These are phyloP conservation scores for Platanus orientalis DNA, from an alignment of 164 flowering plant genomes.

Conservation along the genomic window DNA sequence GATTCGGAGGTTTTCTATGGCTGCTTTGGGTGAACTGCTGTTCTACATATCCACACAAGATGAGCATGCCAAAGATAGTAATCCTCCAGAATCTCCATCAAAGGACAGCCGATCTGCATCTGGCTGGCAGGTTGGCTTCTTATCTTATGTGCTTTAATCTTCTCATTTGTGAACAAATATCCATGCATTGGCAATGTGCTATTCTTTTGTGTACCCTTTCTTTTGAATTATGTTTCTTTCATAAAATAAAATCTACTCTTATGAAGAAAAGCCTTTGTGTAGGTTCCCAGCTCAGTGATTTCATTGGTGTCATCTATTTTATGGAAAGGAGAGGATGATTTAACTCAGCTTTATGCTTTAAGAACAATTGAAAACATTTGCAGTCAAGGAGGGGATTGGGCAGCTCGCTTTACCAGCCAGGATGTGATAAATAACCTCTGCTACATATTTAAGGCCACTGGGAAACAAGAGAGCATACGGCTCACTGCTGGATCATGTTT, in stretches of 20 bases:
- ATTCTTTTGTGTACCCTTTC: not conserved
- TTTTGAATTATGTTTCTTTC: not conserved
- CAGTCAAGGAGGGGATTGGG: constrained; percentile 94
- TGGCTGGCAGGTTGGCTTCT: constrained; percentile 87
- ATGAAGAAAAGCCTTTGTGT: constrained; percentile 6
- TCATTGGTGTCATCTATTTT: constrained; percentile 75
- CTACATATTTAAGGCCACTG: constrained; percentile 74
- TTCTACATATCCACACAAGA: constrained; percentile 91
- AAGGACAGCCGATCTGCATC: constrained; percentile 62
- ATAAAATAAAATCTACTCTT: not conserved
- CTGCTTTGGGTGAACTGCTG: constrained; percentile 92
- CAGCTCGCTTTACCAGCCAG: constrained; percentile 77
- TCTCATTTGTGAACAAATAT: no score
- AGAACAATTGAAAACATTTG: constrained; percentile 93
- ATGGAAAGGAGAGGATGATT: constrained; percentile 93
- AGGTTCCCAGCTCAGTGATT: constrained; percentile 81
- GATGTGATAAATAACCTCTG: constrained; percentile 82
- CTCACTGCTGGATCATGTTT: constrained; percentile 96
- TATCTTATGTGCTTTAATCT: not conserved
- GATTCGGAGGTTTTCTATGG: constrained; percentile 95
- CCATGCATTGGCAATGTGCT: no score
- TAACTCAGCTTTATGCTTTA: constrained; percentile 90
- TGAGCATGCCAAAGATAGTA: constrained; percentile 52
- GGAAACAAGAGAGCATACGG: constrained; percentile 83
- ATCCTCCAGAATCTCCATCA: constrained; percentile 66